phyloP scores from a whole-genome alignment of 208 protist genomes.

The Crithidia bombi region DNA sequence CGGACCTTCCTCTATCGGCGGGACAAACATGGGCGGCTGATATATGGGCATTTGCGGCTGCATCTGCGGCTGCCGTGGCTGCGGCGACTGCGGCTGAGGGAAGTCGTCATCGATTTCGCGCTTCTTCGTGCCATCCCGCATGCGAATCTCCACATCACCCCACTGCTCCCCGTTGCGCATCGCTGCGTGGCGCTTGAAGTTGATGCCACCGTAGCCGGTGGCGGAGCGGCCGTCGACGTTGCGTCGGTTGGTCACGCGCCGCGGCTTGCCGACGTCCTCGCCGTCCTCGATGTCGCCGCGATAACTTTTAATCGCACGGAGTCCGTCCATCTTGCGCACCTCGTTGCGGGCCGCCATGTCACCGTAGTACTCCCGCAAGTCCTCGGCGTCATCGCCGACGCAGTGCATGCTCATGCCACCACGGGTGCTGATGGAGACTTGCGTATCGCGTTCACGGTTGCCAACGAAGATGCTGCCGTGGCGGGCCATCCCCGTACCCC shows the following conservation, averaged over 20 bases:
- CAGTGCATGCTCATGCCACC: conserved; percentile 37
- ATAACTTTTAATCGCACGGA: conserved; percentile 51
- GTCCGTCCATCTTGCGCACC: conserved; percentile 43
- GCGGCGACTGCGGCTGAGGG: conserved; percentile 2
- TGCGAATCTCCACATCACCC: conserved; percentile 57
- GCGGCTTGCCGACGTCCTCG: conserved; percentile 62
- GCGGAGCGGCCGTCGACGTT: conserved; percentile 41
- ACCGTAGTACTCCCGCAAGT: conserved; percentile 67
- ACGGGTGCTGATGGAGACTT: conserved; percentile 50
- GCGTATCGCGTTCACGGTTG: conserved; percentile 53
- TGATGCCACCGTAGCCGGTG: conserved; percentile 73
- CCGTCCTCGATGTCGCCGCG: conserved; percentile 60
- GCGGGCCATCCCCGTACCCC: conserved; percentile 40
- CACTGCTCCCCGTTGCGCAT: conserved; percentile 67
- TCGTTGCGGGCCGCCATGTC: conserved; percentile 65
- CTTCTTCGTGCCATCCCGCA: conserved; percentile 8
- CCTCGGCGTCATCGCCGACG: conserved; percentile 39
- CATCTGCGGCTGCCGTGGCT: conserved; percentile 5
- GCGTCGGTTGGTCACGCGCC: conserved; percentile 49
- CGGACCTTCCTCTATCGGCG: conserved; percentile 23
- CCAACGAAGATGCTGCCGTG: conserved; percentile 53
- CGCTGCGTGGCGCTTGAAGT: conserved; percentile 59
- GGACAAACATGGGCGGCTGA: conserved; percentile 12
- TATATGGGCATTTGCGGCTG: conserved; percentile 22
- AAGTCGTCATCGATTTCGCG: conserved; percentile 10